Percentiles rank a stretch among this genome's conserved stretches.
Evolutionary conservation across 23 red algal species (phyloP).

Genomic region (Gracilaria domingensis): DNA sequence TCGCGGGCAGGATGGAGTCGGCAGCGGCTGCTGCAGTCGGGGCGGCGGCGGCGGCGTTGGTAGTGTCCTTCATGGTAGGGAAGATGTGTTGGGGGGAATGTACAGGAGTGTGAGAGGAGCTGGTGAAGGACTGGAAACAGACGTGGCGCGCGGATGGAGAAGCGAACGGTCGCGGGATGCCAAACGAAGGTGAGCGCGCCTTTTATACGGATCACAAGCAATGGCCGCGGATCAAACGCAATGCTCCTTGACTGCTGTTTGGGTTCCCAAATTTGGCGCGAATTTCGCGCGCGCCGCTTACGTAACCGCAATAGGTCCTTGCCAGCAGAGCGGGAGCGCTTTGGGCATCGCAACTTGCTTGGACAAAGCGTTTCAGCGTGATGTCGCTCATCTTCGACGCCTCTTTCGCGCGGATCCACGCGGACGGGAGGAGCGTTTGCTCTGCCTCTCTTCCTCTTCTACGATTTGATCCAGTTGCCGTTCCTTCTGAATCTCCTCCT

Average conservation of each 20-base stretch:
- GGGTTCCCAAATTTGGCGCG: not conserved
- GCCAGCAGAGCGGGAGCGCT: no score
- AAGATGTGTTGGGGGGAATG: not conserved
- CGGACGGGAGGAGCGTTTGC: not conserved
- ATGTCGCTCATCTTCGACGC: not conserved
- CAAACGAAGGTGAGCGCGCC: not conserved
- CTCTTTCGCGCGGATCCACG: not conserved
- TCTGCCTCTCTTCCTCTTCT: constrained; percentile 3
- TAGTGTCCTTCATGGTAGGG: constrained; percentile 10
- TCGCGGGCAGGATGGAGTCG: constrained; percentile 23
- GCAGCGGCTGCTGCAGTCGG: not conserved
- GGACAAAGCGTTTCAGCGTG: no score
- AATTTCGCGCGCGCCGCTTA: not conserved
- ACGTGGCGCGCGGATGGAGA: not conserved
- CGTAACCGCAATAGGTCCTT: no score
- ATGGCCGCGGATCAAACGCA: not conserved
- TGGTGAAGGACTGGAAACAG: not conserved
- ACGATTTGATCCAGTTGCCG: constrained; percentile 19
- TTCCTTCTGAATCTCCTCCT: constrained; percentile 13
- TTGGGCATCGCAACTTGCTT: no score
- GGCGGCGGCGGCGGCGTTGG: not conserved
- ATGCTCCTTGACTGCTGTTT: not conserved
- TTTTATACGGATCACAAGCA: constrained; percentile 10
- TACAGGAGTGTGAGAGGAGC: not conserved
- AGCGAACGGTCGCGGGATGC: not conserved